Conservation (phyloP, 352 stramenopile genomes). For the Globisporangium irregulare region DNA sequence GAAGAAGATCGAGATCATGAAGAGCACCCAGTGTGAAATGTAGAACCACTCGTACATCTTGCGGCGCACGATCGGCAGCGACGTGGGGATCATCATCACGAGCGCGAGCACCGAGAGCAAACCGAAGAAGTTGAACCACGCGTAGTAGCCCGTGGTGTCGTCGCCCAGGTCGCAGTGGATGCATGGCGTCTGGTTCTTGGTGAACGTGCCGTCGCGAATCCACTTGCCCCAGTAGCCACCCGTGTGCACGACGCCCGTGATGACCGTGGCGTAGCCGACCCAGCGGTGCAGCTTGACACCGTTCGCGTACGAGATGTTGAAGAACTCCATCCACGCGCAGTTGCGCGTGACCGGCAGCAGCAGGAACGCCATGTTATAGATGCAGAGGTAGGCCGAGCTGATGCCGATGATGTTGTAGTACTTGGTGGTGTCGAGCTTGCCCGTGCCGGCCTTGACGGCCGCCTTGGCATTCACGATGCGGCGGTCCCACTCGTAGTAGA, state of each 20-base stretch:
- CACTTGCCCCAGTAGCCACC: conserved; percentile 49
- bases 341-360: conserved; percentile 56
- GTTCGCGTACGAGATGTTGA: conserved; percentile 59
- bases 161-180: conserved; percentile 43
- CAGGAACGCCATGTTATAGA: conserved; percentile 78
- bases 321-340: conserved; percentile 66
- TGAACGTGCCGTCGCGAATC: conserved; percentile 38
- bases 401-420: conserved; percentile 59
- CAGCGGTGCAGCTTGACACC: conserved; percentile 62
- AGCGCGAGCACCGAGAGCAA: conserved; percentile 42
- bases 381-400: conserved; percentile 45
- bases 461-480: conserved; percentile 25
- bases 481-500: conserved; percentile 56
- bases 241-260: conserved; percentile 47
- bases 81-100: conserved; percentile 56
- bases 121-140: conserved; percentile 64
- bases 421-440: conserved; percentile 41
- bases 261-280: conserved; percentile 55
- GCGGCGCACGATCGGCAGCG: conserved; percentile 49
- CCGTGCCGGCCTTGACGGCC: conserved; percentile 19
- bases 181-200: conserved; percentile 46
- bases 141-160: conserved; percentile 35
- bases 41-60: conserved; percentile 62
- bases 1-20: conserved; percentile 51
- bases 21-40: conserved; percentile 53